Conservation (phyloP, 768 basidiomycete genomes). For the Pholiota conissans region DNA sequence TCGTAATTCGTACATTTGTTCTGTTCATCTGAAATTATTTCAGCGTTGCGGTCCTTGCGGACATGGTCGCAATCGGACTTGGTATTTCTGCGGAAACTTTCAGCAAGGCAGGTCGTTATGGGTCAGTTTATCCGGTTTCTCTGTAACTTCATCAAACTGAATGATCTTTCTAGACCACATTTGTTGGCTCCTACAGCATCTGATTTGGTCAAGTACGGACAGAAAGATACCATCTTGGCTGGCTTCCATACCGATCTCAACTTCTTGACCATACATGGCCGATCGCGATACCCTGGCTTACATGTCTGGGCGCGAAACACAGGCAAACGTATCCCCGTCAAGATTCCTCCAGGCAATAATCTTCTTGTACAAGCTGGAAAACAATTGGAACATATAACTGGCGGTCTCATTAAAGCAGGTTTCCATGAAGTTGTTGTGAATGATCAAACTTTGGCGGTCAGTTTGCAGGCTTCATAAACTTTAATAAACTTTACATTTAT, state of each 20-base stretch:
- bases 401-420: constrained; percentile 87
- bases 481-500: not conserved
- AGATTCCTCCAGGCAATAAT: constrained; percentile 78
- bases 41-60: constrained; percentile 84
- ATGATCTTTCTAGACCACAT: constrained; percentile 57
- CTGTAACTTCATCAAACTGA: not conserved
- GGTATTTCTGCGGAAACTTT: constrained; percentile 72
- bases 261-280: constrained; percentile 89
- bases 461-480: not conserved
- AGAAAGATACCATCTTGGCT: constrained; percentile 82
- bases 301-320: constrained; percentile 96
- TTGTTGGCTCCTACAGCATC: constrained; percentile 93
- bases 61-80: constrained; percentile 86
- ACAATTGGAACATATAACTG: constrained; percentile 86
- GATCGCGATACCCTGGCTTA: constrained; percentile 83
- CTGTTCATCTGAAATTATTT: constrained; percentile 1
- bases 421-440: constrained; percentile 96
- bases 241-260: constrained; percentile 96
- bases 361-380: constrained; percentile 95
- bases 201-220: constrained; percentile 77
- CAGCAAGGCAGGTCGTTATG: constrained; percentile 80
- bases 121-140: constrained; percentile 60
- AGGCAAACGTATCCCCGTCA: constrained; percentile 86
- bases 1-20: not conserved
- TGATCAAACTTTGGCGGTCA: constrained; percentile 68